These are phyloP conservation scores for Ustilago crameri DNA, from an alignment of 1,284 basidiomycete species.

Conservation along the genomic window DNA sequence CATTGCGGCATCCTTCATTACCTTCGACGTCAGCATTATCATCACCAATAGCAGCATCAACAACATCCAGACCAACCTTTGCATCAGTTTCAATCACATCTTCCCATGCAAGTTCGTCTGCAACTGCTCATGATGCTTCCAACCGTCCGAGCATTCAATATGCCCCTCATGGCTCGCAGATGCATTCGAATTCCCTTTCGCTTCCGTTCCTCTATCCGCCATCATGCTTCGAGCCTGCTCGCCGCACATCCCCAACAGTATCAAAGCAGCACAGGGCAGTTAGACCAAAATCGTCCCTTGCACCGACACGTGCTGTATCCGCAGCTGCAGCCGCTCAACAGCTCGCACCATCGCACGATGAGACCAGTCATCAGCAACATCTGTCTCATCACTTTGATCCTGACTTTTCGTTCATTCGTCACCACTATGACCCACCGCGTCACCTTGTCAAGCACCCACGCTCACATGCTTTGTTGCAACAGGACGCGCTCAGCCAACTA, in stretches of 20 bases:
- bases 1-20: too few relatives aligned
- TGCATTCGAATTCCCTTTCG: background rate
- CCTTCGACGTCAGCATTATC: background rate
- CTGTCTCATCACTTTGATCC: slow-evolving; percentile 5
- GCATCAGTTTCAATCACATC: background rate
- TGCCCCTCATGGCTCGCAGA: background rate
- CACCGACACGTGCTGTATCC: slow-evolving; percentile 23
- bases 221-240: slow-evolving; percentile 22
- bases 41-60: slow-evolving; percentile 9
- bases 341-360: slow-evolving; percentile 8
- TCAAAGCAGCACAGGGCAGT: background rate
- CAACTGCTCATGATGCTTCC: too few relatives aligned
- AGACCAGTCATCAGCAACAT: slow-evolving; percentile 9
- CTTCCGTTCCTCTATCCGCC: slow-evolving; percentile 41
- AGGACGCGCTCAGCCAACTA: slow-evolving; percentile 24
- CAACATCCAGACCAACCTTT: background rate
- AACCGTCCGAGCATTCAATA: background rate
- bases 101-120: background rate
- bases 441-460: slow-evolving; percentile 16
- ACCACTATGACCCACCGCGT: slow-evolving; percentile 23
- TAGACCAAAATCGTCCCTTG: slow-evolving; percentile 30
- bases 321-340: slow-evolving; percentile 20
- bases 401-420: slow-evolving; percentile 28
- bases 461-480: slow-evolving; percentile 10
- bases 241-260: background rate